Percentiles rank a stretch among this genome's conserved stretches.
phyloP scores from a whole-genome alignment of 2,329 filamentous ascomycete species.

The Dactylellina cionopaga region DNA sequence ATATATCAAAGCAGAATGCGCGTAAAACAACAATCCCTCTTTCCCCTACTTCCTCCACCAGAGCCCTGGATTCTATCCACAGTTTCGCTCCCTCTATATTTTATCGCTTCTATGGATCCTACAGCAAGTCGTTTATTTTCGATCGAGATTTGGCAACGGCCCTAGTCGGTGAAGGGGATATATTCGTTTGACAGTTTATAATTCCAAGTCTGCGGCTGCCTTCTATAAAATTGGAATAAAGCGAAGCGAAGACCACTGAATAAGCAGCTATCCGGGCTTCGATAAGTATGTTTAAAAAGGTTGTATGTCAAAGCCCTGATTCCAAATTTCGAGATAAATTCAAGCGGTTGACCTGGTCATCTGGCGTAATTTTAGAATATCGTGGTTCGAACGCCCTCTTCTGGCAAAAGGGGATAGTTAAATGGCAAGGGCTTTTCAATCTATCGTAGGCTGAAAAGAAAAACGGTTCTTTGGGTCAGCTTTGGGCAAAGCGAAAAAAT shows the following conservation, averaged over 20 bases:
- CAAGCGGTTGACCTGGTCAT: conserved; percentile 2
- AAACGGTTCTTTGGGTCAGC: conserved; percentile 15
- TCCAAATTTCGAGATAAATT: conserved; percentile 5
- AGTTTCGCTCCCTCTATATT: not conserved
- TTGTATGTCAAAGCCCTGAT: not conserved
- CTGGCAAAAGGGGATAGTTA: conserved; percentile 33
- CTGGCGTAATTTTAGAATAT: conserved; percentile 32
- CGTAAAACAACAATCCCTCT: not conserved
- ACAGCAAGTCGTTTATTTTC: conserved; percentile 1
- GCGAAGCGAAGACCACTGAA: conserved; percentile 33
- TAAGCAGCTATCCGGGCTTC: conserved; percentile 2
- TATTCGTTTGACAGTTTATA: conserved; percentile 24
- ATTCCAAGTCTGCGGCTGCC: not conserved
- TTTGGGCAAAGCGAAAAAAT: not conserved
- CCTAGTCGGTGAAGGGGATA: conserved; percentile 32
- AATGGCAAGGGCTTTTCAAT: conserved; percentile 33
- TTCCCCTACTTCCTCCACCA: conserved; percentile 33
- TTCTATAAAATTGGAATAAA: not conserved
- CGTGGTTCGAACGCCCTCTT: conserved; percentile 16
- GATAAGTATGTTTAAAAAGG: not conserved
- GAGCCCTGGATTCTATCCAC: not conserved
- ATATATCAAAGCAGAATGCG: not conserved
- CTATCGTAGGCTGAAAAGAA: conserved; percentile 44
- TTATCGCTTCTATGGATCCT: not conserved
- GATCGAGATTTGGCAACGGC: conserved; percentile 20